Evolutionary conservation across 116 monocot species (phyloP).

Genomic region (Dioscorea cayenensis): DNA sequence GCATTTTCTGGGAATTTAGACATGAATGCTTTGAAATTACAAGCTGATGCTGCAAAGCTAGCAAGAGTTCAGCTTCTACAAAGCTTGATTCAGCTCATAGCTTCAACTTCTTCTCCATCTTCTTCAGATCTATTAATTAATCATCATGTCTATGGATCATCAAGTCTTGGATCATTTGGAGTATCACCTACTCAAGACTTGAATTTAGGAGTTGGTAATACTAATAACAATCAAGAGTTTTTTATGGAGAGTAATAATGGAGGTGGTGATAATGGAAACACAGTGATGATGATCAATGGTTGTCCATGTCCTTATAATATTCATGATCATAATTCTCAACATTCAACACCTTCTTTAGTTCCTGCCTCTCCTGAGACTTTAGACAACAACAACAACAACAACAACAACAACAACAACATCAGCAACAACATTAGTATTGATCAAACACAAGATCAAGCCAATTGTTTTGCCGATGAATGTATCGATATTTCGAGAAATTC

Average conservation of each 20-base stretch:
- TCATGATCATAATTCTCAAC: not conserved
- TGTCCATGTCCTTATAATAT: no score
- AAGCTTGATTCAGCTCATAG: constrained; percentile 21
- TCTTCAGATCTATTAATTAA: constrained; percentile 3
- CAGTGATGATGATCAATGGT: not conserved
- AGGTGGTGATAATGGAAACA: not conserved
- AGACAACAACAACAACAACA: not conserved
- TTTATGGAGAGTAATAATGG: not conserved
- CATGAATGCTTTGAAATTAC: constrained; percentile 11
- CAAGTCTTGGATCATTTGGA: constrained; percentile 2
- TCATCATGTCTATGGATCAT: not conserved
- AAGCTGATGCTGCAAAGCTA: constrained; percentile 16
- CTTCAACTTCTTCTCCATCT: constrained; percentile 3
- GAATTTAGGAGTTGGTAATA: no score
- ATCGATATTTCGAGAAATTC: constrained; percentile 2
- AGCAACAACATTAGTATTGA: not conserved
- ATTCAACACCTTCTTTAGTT: constrained; percentile 26
- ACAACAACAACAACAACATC: no score
- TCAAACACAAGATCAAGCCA: not conserved
- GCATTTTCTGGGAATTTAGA: constrained; percentile 11
- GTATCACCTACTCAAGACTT: not conserved
- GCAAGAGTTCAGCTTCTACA: constrained; percentile 36
- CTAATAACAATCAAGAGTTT: not conserved
- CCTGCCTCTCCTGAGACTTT: constrained; percentile 15
- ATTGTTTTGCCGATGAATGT: not conserved